Percentiles rank a stretch among this genome's conserved stretches.
Evolutionary conservation across 495 filamentous ascomycete species (phyloP).

Genomic region (Poronia punctata): DNA sequence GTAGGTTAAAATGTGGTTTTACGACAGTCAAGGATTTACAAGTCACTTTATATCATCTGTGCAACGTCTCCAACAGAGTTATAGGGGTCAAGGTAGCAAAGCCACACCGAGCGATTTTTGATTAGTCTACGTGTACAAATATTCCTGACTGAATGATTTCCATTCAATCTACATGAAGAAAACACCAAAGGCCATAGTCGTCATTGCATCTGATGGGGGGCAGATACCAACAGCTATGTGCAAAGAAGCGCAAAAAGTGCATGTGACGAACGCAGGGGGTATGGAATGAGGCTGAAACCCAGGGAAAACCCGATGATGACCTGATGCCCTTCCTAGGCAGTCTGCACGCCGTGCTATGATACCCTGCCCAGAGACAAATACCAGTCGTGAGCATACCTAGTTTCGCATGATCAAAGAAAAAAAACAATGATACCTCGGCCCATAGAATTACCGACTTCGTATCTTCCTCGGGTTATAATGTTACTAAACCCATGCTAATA

Average conservation of each 20-base stretch:
- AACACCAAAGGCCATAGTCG: neutral
- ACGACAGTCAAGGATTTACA: no score
- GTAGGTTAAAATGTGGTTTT: no score
- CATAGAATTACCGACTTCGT: no score
- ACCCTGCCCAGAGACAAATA: neutral
- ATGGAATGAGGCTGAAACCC: neutral
- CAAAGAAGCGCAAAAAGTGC: constrained; percentile 4
- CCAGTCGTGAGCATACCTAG: neutral
- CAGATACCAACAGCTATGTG: neutral
- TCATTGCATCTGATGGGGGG: constrained; percentile 2
- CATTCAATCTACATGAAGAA: constrained; percentile 8
- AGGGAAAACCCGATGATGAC: neutral
- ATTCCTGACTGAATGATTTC: constrained; percentile 1
- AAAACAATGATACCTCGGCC: no score
- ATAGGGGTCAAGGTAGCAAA: constrained; percentile 47
- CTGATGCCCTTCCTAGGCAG: neutral
- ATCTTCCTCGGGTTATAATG: no score
- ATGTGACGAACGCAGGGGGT: no score
- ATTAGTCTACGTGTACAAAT: constrained; percentile 9
- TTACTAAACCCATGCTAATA: no score
- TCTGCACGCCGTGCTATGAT: neutral
- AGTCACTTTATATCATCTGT: no score
- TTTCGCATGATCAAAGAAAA: no score
- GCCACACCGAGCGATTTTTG: neutral
- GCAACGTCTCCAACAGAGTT: no score